Percentiles rank a stretch among this genome's conserved stretches.
phyloP scores from a whole-genome alignment of 2,329 filamentous ascomycete genomes.

The Pseudogymnoascus sp. region DNA sequence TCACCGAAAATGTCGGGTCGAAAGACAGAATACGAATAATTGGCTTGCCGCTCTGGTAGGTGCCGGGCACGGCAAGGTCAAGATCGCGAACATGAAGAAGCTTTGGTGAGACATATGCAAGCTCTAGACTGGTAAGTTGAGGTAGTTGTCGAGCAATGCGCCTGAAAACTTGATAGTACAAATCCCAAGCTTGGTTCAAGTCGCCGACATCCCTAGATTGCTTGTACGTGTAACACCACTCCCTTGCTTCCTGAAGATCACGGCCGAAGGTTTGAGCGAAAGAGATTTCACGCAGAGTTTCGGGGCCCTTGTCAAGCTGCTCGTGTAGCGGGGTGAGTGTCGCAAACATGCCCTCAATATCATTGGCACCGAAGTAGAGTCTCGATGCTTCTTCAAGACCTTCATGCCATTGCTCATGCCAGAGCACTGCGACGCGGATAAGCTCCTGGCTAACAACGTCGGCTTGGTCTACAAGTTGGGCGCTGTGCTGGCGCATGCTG shows the following conservation, averaged over 20 bases:
- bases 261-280: slow-evolving; percentile 97
- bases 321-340: slow-evolving; percentile 86
- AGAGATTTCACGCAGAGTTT: slow-evolving; percentile 90
- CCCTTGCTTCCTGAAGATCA: slow-evolving; percentile 86
- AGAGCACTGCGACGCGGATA: slow-evolving; percentile 91
- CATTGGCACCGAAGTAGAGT: slow-evolving; percentile 94
- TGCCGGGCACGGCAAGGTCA: slow-evolving; percentile 91
- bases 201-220: slow-evolving; percentile 85
- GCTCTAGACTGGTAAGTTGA: slow-evolving; percentile 83
- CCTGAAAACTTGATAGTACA: slow-evolving; percentile 97
- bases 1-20: slow-evolving; percentile 81
- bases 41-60: slow-evolving; percentile 70
- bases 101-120: slow-evolving; percentile 95
- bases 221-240: slow-evolving; percentile 92
- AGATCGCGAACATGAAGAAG: slow-evolving; percentile 78
- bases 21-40: slow-evolving; percentile 84
- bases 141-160: slow-evolving; percentile 89
- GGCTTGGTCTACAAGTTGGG: slow-evolving; percentile 86
- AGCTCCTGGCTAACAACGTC: slow-evolving; percentile 93
- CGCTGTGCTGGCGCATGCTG: slow-evolving; percentile 91
- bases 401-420: slow-evolving; percentile 99
- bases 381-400: slow-evolving; percentile 93
- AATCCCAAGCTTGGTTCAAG: slow-evolving; percentile 96
- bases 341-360: slow-evolving; percentile 95
- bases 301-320: slow-evolving; percentile 80